phyloP scores from a whole-genome alignment of 306 rosid species.

The Quillaja saponaria region DNA sequence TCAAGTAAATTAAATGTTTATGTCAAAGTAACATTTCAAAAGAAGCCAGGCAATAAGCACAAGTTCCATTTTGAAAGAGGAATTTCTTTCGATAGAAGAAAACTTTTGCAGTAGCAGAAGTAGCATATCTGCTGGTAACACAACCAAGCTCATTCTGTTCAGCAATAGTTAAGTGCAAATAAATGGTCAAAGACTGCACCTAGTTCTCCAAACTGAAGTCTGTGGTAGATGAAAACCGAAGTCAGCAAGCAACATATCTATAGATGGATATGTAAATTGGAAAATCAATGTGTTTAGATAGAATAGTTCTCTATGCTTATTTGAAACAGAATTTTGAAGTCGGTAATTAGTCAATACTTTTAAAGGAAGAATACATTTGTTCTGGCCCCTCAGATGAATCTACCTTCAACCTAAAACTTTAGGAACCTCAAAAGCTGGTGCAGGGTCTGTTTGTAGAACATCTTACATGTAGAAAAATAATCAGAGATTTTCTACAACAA shows the following conservation, averaged over 20 bases:
- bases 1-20: constrained; percentile 41
- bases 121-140: constrained; percentile 4
- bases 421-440: too few species aligned
- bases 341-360: too few species aligned
- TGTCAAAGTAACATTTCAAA: constrained; percentile 6
- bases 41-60: background rate
- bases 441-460: too few species aligned
- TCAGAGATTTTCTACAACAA: too few species aligned
- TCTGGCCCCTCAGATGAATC: too few species aligned
- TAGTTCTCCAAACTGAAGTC: background rate
- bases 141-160: constrained; percentile 1
- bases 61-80: background rate
- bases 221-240: background rate
- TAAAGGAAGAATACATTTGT: too few species aligned
- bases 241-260: background rate
- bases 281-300: too few species aligned
- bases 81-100: too few species aligned
- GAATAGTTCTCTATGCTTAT: too few species aligned
- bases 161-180: background rate
- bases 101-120: background rate
- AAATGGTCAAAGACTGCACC: background rate
- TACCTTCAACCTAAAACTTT: too few species aligned
- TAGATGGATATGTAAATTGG: background rate
- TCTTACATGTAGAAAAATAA: too few species aligned
- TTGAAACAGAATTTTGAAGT: too few species aligned